A percentile compares a stretch with the other conserved stretches of the same genome.
phyloP scores from a whole-genome alignment of 345 rosid genomes.

The Acer negundo region DNA sequence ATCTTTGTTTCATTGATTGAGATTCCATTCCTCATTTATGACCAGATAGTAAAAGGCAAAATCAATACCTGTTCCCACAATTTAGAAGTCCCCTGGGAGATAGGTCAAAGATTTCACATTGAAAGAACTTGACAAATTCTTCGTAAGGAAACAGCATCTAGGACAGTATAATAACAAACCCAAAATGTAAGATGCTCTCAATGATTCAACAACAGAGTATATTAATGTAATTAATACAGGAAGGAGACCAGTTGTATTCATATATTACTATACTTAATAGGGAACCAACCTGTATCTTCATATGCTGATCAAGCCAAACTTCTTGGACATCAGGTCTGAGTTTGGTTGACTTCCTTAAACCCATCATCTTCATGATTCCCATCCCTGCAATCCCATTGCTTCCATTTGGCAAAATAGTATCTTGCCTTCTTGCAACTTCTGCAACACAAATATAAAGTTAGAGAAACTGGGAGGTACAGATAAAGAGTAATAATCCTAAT shows the following conservation, averaged over 20 bases:
- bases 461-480: slow-evolving; percentile 4
- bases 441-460: slow-evolving; percentile 31
- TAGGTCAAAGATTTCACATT: slow-evolving; percentile 55
- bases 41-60: slow-evolving; percentile 15
- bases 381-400: slow-evolving; percentile 37
- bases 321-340: slow-evolving; percentile 33
- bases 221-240: slow-evolving; percentile 4
- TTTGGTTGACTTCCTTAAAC: slow-evolving; percentile 56
- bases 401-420: slow-evolving; percentile 29
- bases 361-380: slow-evolving; percentile 56
- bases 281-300: slow-evolving; percentile 55
- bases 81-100: slow-evolving; percentile 84
- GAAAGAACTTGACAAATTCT: slow-evolving; percentile 71
- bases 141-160: slow-evolving; percentile 81
- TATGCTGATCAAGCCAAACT: slow-evolving; percentile 32
- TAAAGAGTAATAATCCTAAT: slow-evolving; percentile 18
- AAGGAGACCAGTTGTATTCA: not conserved
- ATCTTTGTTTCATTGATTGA: too few species aligned
- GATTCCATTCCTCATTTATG: too few species aligned
- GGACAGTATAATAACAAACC: slow-evolving; percentile 9
- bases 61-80: slow-evolving; percentile 75
- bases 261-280: slow-evolving; percentile 13
- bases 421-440: slow-evolving; percentile 39
- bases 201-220: slow-evolving; percentile 9
- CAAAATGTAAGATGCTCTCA: slow-evolving; percentile 6